A percentile compares a stretch with the other conserved stretches of the same genome.
Conservation (phyloP, 1,284 basidiomycete species). For the Anthracocystis panici-leucophaei region DNA sequence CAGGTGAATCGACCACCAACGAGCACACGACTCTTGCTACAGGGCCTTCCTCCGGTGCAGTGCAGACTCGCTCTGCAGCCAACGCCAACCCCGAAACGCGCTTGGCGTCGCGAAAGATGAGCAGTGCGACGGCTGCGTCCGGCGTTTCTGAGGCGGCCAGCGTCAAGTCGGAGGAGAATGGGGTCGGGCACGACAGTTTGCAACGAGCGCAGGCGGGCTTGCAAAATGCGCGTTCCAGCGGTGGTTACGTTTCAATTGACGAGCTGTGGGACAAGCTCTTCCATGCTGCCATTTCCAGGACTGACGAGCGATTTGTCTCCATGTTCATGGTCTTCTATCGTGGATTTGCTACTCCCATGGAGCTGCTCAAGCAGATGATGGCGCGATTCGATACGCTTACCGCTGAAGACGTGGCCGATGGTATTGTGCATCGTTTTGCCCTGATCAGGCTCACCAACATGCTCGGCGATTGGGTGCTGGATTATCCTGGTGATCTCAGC, state of each 20-base stretch:
- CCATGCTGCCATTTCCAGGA: constrained; percentile 62
- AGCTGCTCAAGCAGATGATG: constrained; percentile 57
- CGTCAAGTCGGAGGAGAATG: constrained; percentile 50
- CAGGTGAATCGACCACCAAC: background rate
- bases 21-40: constrained; percentile 6
- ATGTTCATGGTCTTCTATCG: constrained; percentile 66
- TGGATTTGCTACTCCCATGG: constrained; percentile 60
- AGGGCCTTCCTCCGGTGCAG: background rate
- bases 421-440: constrained; percentile 58
- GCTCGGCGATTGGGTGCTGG: constrained; percentile 64
- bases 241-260: constrained; percentile 62
- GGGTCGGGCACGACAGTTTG: constrained; percentile 44
- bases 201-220: constrained; percentile 52
- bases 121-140: constrained; percentile 50
- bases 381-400: constrained; percentile 57
- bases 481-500: constrained; percentile 65
- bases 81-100: constrained; percentile 5
- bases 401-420: constrained; percentile 46
- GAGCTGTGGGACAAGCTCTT: constrained; percentile 66
- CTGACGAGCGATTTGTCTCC: constrained; percentile 55
- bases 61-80: constrained; percentile 4
- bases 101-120: constrained; percentile 49
- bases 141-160: constrained; percentile 33
- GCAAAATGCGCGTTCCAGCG: constrained; percentile 55
- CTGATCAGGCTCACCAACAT: constrained; percentile 59